Base-by-base conservation (phyloP, 2,329 filamentous ascomycete genomes). In the Aspergillus ustus region DNA sequence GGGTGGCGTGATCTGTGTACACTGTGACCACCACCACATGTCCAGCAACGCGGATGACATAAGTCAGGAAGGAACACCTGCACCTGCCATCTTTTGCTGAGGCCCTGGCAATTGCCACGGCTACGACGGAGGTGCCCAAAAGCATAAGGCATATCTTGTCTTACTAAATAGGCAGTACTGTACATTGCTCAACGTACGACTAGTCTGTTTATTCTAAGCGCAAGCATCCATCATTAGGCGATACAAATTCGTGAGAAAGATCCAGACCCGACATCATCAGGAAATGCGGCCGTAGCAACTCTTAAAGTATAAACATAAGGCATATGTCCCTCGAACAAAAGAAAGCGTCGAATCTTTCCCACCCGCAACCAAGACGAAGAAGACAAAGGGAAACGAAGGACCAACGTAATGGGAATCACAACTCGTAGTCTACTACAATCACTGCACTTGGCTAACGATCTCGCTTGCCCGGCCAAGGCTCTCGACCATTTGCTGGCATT, bases 401-500 rank as follows among this genome's bases (percentile, higher is more conserved):
- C 28, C 20, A 57, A 59, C 54, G 52, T 49, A 61, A 61, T 60
- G 63, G 57, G 57, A 59, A 61, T 60, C 57, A 54, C 60, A 62
- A 63, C 28, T 55, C 64, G 67, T 66, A 63, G 66, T 65, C 66
- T 58, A 61, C 31, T 52, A 17, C 31, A 58, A 51, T 69, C 77
- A 87, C 77, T 87, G 85, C 63, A 89, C 87, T 70, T 89, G 86
- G 80, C 92, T 93, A 76, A 99, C 95, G 81, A 99, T 98, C 83
- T 99, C 95, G 78, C 89, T 95, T 60, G 95, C 95, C 78, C 91
- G 90, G 69, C 85, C 82, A 73, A 99, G 83, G 59, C 91, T 96
- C 80, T 99, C 95, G 55, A 99, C 95, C 95, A 99, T 99, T 80
- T 97, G 93, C 81, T 96, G 93, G 80, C 95, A 99, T 80, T 99